Evolutionary conservation across 352 stramenopile genomes (phyloP), one percentile per base, ranked within the genome.

Genomic region (Phytophthora ramorum): DNA sequence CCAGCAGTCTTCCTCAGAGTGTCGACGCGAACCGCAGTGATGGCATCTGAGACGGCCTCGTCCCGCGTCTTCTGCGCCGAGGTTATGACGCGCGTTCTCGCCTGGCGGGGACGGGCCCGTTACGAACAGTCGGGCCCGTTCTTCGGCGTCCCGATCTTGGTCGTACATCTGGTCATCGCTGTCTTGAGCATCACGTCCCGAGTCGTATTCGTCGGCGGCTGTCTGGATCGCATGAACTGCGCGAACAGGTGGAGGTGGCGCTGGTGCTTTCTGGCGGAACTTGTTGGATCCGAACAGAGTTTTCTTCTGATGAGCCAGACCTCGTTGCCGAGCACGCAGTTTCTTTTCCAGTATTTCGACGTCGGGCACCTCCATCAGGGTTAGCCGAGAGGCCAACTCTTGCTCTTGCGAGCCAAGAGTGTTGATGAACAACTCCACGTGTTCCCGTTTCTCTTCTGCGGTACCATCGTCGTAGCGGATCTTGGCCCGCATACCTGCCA

Each of bases 391-490:
- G 0, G 17, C 54, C 43, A 52, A 10, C 10, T 61, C 53, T 17
- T 51, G 9, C 12, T 53, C 30, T 12, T 61, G 41, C 0, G 40
- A 50, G 2, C 51, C 28, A 16, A 55, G 14, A 2, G 51, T 58
- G 38, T 48, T 43, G 10, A 68, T 40, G 52, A 58, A 62, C 13
- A 62, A 17, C 30, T 68, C 44, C 0, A 68, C 51, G 34, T 68
- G 60, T 9, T 66, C 49, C 3, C 49, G 58, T 4, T 50, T 37
- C n/a, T 49, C 41, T 1, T 35, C 49, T 10, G 26, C 2, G 0
- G 13, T 38, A 6, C 48, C 58, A 12, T 53, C 48, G 5, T 28
- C 28, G n/a, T 59, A 52, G 14, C 2, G 28, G 5, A 66, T 34
- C 12, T 55, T 34, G 16, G 59, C 59, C 1, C 37, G 43, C 1